Evolutionary conservation across 768 basidiomycete species (phyloP).

Genomic region (Solioccasus polychromus): DNA sequence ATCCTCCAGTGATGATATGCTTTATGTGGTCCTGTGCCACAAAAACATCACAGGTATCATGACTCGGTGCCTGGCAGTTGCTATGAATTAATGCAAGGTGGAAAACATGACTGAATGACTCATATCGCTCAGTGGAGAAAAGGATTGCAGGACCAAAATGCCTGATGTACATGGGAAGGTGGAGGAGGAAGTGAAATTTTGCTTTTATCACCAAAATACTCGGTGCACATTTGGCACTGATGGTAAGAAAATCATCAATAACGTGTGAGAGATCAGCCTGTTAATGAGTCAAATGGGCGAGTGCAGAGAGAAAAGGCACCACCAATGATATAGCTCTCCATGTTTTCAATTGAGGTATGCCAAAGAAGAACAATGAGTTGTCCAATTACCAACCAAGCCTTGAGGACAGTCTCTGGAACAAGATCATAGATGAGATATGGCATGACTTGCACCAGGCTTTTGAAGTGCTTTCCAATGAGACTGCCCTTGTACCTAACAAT

Average conservation of each 20-base stretch:
- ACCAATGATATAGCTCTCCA: conserved; percentile 33
- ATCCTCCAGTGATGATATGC: not conserved
- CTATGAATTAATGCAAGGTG: not conserved
- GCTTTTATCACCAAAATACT: conserved; percentile 26
- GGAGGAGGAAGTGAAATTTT: conserved; percentile 32
- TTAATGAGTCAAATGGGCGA: not conserved
- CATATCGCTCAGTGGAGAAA: not conserved
- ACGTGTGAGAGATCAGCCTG: conserved; percentile 4
- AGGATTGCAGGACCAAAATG: not conserved
- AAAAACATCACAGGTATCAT: not conserved
- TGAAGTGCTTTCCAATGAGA: conserved; percentile 35
- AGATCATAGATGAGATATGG: conserved; percentile 32
- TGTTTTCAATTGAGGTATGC: conserved; percentile 39
- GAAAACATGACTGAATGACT: not conserved
- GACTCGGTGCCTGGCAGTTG: not conserved
- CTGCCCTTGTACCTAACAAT: conserved; percentile 29
- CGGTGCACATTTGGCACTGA: conserved; percentile 22
- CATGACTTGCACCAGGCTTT: conserved; percentile 30
- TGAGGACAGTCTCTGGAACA: conserved; percentile 18
- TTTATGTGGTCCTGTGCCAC: not conserved
- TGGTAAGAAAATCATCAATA: conserved; percentile 27
- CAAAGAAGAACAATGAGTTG: conserved; percentile 39
- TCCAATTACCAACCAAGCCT: conserved; percentile 32
- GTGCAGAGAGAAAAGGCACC: not conserved
- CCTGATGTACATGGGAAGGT: conserved; percentile 26